These are phyloP conservation scores for Mesostigma viride DNA, from an alignment of 139 green algal species.

Conservation along the genomic window DNA sequence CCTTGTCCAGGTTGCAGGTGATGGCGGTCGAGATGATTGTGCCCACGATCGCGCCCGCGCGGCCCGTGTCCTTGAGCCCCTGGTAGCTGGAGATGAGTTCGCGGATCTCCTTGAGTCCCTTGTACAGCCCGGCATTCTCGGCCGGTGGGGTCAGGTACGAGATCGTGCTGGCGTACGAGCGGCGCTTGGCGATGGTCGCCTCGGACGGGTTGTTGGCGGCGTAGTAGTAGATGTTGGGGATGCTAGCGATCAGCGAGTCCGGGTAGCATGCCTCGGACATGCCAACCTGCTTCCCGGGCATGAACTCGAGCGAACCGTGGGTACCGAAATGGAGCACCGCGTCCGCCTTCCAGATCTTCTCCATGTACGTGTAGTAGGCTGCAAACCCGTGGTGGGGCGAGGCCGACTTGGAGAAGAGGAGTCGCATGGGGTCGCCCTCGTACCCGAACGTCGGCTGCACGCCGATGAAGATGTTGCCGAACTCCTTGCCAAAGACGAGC, in stretches of 20 bases:
- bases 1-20: constrained; percentile 95
- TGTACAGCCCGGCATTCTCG: constrained; percentile 98
- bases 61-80: constrained; percentile 69
- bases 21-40: constrained; percentile 92
- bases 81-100: constrained; percentile 95
- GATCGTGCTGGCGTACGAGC: constrained; percentile 98
- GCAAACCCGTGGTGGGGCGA: constrained; percentile 98
- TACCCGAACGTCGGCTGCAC: constrained; percentile 99
- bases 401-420: constrained; percentile 88
- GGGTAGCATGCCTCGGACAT: constrained; percentile 96
- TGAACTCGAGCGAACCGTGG: constrained; percentile 98
- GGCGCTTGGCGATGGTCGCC: constrained; percentile 97
- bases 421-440: constrained; percentile 96
- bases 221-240: constrained; percentile 99
- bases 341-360: constrained; percentile 89
- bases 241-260: constrained; percentile 87
- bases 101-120: constrained; percentile 70
- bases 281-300: constrained; percentile 96
- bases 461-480: constrained; percentile 98
- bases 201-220: constrained; percentile 98
- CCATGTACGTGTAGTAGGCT: constrained; percentile 97
- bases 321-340: constrained; percentile 98
- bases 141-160: constrained; percentile 96
- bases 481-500: constrained; percentile 91
- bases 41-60: constrained; percentile 71